Percentiles rank a stretch among this genome's conserved stretches.
These are phyloP conservation scores for Xylariaceae sp. DNA, from an alignment of 2,329 filamentous ascomycete species.

Conservation along the genomic window DNA sequence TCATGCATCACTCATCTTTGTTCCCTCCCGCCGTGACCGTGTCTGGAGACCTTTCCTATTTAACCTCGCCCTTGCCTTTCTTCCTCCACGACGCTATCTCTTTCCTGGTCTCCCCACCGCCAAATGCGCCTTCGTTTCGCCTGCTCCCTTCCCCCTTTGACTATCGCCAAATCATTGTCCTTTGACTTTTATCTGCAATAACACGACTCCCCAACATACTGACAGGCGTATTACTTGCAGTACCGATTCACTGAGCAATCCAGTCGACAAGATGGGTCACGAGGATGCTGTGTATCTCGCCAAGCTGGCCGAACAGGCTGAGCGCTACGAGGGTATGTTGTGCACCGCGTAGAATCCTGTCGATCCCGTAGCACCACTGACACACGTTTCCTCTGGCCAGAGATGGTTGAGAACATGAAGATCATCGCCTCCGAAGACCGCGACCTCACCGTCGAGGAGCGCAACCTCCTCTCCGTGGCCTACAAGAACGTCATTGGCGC, in stretches of 20 bases:
- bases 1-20: neutral
- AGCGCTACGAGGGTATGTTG: slow-evolving; percentile 94
- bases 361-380: slow-evolving; percentile 13
- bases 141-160: slow-evolving; percentile 12
- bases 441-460: slow-evolving; percentile 87
- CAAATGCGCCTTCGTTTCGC: slow-evolving; percentile 9
- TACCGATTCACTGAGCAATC: slow-evolving; percentile 15
- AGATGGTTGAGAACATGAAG: slow-evolving; percentile 99
- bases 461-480: slow-evolving; percentile 93
- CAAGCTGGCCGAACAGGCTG: slow-evolving; percentile 99
- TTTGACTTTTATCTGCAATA: neutral
- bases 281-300: slow-evolving; percentile 99
- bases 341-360: slow-evolving; percentile 5
- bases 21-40: slow-evolving; percentile 2
- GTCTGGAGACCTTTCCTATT: neutral
- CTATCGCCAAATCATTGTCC: slow-evolving; percentile 15
- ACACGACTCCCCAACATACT: slow-evolving; percentile 6
- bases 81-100: neutral
- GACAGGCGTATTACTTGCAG: slow-evolving; percentile 11
- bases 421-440: slow-evolving; percentile 84
- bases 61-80: neutral
- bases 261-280: slow-evolving; percentile 81
- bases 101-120: neutral
- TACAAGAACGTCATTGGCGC: slow-evolving; percentile 99
- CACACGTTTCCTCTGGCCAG: slow-evolving; percentile 45